Conservation (phyloP, 2,329 filamentous ascomycete genomes). For the Cryoendolithus antarcticus region DNA sequence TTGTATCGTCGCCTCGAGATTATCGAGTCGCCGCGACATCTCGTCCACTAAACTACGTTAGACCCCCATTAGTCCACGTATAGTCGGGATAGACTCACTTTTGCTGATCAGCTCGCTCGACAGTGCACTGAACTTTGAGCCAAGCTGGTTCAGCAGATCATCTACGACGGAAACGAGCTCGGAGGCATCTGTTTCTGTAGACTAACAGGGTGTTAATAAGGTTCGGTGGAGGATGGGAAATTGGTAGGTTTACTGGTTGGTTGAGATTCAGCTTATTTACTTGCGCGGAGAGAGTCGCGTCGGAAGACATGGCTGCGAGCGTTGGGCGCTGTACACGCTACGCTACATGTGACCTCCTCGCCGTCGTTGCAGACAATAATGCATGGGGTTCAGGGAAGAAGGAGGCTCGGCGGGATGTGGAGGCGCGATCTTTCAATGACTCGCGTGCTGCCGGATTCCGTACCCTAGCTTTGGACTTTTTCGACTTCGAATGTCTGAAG, state of each 20-base stretch:
- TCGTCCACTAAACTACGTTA: conserved; percentile 61
- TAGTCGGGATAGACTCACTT: conserved; percentile 44
- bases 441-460: no score
- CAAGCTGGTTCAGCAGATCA: conserved; percentile 71
- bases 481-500: neutral
- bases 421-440: no score
- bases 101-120: conserved; percentile 82
- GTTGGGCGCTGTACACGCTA: no score
- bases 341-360: no score
- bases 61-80: neutral
- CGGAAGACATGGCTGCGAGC: conserved; percentile 6
- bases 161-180: conserved; percentile 73
- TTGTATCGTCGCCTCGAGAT: conserved; percentile 61
- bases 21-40: conserved; percentile 78
- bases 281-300: conserved; percentile 11
- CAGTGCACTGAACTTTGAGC: conserved; percentile 72
- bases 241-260: neutral
- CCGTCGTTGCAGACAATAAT: no score
- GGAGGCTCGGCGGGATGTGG: no score
- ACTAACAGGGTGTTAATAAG: conserved; percentile 15
- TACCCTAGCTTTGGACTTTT: no score
- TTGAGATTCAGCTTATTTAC: conserved; percentile 9
- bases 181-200: conserved; percentile 38
- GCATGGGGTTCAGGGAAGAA: no score
- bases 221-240: neutral